Evolutionary conservation across 169 alveolate species (phyloP), one percentile per base, ranked within the genome.

Genomic region (Cryptosporidium tyzzeri): DNA sequence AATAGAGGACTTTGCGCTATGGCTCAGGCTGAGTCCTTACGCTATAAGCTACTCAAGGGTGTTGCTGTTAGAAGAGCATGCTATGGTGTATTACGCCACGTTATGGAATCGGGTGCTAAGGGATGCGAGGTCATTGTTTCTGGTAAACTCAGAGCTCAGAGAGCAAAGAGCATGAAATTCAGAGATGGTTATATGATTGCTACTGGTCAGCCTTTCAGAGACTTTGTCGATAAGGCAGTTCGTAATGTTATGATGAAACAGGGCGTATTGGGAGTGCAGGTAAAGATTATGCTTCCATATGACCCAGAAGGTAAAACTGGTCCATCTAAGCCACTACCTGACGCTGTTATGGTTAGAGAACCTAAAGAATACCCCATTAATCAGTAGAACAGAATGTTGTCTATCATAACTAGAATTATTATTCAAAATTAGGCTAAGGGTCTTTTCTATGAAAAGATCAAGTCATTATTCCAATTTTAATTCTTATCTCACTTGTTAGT

Each of bases 101-200:
- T 98, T 62, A 98, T 98, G 99, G 98, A 97, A 91, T 96, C 97
- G 50, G 99, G 99, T 70, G 99, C 99, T 92, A 95, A 97, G 95
- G 99, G 99, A 69, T 98, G 99, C 86, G 99, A 99, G 94, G 99
- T 98, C 86, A 98, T 98, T 91, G 99, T 99, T 86, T 97, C 99
- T 74, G 99, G 99, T 21, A 99, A 99, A 96, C 95, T 99, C 84
- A 96, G 99, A 86, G 99, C 99, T 69, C 99, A 99, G 95, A 98
- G 99, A 94, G 99, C 99, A 87, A 99, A 99, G 97, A 97, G 99
- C 91, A 98, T 97, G 99, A 98, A 98, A 94, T 98, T 97, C 96
- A 98, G 97, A 95, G 97, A 96, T 91, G 99, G 99, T 35, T 98
- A 98, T 94, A 93, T 99, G 94, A 97, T 99, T 94, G 97, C 99